Base-by-base conservation (phyloP, 371 early-diverging fungal species). In the Haplosporangium sp. region DNA sequence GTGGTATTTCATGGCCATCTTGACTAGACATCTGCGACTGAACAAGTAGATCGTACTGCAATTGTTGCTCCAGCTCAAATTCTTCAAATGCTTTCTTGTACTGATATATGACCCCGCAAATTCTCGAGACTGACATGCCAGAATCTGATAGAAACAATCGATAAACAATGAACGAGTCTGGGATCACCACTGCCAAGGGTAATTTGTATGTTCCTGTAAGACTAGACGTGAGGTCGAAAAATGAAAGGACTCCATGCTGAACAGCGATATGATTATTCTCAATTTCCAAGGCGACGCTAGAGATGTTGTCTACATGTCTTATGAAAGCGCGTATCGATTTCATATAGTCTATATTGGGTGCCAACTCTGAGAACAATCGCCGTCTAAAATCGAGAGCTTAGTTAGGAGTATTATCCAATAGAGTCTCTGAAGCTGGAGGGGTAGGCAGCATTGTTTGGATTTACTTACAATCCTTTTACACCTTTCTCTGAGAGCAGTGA, bases 171-270 rank as follows among this genome's bases (percentile, higher is more conserved):
- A 88, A 62, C 7, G 87, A 83, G 13, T 85, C 84, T 11, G 91
- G 90, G 17, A 90, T 84, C 40, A 88, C 84, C 17, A 89, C 86
- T 13, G 74, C 74, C 47, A 85, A 82, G 7, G 89, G 89, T 11
- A 88, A 71, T 57, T 85, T 81, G 61, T 86, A 84, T 9, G 84
- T 72, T 10, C 66, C 44, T 19, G 86, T 86, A 42, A 91, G 75
- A 9, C 69, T 69, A 0, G 89, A 85, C 2, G 85, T 84, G n/a
- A 87, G 65, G 62, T 91, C 91, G 70, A 87, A 88, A 59, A 88
- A 89, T 1, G 87, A 86, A 37, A 91, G 81, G 4, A 84, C 64
- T 0, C 87, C 90, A 56, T 91, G 90, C 50, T 89, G 90, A 4
- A 90, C 67, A 17, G 85, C 64, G 0, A 86, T 69, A 71, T 88